A percentile compares a stretch with the other conserved stretches of the same genome.
Conservation (phyloP, 1,139 yeast genomes). For the Starmera stellimalicola region DNA sequence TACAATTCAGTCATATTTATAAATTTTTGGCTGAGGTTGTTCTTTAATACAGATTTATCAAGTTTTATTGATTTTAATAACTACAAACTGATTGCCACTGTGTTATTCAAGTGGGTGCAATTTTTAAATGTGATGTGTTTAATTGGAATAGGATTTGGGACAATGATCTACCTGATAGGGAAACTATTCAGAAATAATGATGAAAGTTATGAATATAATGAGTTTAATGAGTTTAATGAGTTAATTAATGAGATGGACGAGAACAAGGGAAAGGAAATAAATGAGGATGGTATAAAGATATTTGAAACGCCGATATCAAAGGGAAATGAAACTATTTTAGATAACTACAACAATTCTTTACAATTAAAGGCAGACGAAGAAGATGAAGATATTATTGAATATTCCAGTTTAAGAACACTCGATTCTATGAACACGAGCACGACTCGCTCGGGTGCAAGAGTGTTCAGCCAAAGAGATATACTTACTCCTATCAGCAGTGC, state of each 20-base stretch:
- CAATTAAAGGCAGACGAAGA: conserved; percentile 11
- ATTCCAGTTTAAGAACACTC: not conserved
- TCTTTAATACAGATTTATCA: conserved; percentile 12
- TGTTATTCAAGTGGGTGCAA: conserved; percentile 14
- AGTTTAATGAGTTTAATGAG: too few relatives aligned
- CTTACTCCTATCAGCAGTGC: conserved; percentile 14
- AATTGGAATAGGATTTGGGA: conserved; percentile 13
- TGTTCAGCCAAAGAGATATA: conserved; percentile 9
- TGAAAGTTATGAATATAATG: too few relatives aligned
- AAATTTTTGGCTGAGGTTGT: conserved; percentile 10
- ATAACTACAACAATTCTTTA: too few relatives aligned
- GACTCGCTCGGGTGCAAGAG: conserved; percentile 6
- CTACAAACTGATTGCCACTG: conserved; percentile 8
- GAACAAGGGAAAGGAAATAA: conserved; percentile 1
- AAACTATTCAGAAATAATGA: too few relatives aligned
- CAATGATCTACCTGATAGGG: conserved; percentile 12
- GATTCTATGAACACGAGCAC: conserved; percentile 5
- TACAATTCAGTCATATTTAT: conserved; percentile 11
- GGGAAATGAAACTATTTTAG: too few relatives aligned
- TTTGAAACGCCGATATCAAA: too few relatives aligned
- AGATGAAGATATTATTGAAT: conserved; percentile 1
- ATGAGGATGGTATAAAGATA: not conserved
- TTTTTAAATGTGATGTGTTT: conserved; percentile 15
- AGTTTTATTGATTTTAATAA: conserved; percentile 8
- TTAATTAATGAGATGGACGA: too few relatives aligned